Evolutionary conservation across 192 early-diverging fungal species (phyloP).

Genomic region (Spizellomyces punctatus): DNA sequence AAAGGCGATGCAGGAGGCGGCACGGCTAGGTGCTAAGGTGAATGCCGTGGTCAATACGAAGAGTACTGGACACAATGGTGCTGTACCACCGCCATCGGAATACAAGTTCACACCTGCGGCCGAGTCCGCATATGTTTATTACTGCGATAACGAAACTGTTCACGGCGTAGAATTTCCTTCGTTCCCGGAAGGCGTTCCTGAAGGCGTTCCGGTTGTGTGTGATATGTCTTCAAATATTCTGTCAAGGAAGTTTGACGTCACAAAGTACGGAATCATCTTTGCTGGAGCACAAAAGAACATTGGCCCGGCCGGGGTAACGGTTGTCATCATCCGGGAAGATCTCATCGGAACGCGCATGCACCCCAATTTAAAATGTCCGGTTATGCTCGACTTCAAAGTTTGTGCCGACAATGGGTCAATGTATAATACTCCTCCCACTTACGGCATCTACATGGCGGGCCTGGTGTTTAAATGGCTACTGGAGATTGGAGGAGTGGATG

Average conservation of each 20-base stretch:
- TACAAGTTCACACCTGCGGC: constrained; percentile 66
- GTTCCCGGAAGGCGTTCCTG: constrained; percentile 41
- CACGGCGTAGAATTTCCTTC: constrained; percentile 90
- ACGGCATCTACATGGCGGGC: constrained; percentile 88
- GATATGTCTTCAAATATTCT: constrained; percentile 66
- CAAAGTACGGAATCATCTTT: constrained; percentile 84
- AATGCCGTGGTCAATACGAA: constrained; percentile 82
- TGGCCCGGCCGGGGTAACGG: constrained; percentile 80
- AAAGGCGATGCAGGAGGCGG: constrained; percentile 84
- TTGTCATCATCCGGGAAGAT: constrained; percentile 91
- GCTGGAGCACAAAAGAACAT: constrained; percentile 98
- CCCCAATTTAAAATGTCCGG: constrained; percentile 43
- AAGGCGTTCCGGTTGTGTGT: constrained; percentile 77
- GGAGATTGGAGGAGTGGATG: constrained; percentile 67
- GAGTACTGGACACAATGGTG: constrained; percentile 49
- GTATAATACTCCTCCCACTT: constrained; percentile 97
- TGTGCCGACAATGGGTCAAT: constrained; percentile 80
- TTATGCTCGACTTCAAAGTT: constrained; percentile 88
- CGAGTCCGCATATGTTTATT: constrained; percentile 88
- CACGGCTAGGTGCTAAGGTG: constrained; percentile 71
- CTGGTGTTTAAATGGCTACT: constrained; percentile 86
- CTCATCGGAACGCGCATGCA: constrained; percentile 64
- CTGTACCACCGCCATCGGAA: constrained; percentile 56
- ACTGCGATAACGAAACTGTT: constrained; percentile 98
- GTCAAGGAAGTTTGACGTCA: constrained; percentile 70